phyloP scores from a whole-genome alignment of 192 early-diverging fungal genomes.

The Lunasporangiospora selenospora region DNA sequence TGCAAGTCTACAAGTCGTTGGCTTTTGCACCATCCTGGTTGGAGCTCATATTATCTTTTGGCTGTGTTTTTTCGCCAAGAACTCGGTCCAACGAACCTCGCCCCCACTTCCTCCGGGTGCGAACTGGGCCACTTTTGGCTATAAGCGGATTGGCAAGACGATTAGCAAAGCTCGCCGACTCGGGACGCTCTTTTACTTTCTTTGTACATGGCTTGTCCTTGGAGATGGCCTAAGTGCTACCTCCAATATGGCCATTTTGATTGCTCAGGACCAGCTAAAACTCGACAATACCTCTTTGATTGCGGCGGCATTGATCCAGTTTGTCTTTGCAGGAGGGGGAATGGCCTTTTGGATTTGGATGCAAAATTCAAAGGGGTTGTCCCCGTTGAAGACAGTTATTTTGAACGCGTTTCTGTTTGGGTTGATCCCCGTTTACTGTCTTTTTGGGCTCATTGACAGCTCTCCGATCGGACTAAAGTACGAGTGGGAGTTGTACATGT shows the following conservation, averaged over 20 bases:
- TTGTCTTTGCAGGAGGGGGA: constrained; percentile 55
- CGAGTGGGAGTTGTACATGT: constrained; percentile 58
- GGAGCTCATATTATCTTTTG: constrained; percentile 54
- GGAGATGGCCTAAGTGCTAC: constrained; percentile 68
- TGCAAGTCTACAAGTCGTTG: constrained; percentile 30
- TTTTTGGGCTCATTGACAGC: constrained; percentile 59
- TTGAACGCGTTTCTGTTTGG: constrained; percentile 56
- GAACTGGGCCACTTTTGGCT: constrained; percentile 47
- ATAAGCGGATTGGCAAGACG: constrained; percentile 43
- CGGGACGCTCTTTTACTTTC: constrained; percentile 62
- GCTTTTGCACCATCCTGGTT: constrained; percentile 35
- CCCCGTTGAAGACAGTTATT: constrained; percentile 61
- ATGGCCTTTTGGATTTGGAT: constrained; percentile 64
- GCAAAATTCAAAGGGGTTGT: constrained; percentile 53
- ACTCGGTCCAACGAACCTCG: constrained; percentile 39
- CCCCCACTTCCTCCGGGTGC: constrained; percentile 57
- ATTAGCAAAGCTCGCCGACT: constrained; percentile 56
- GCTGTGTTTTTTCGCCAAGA: constrained; percentile 27
- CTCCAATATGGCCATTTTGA: constrained; percentile 62
- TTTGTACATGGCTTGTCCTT: constrained; percentile 73
- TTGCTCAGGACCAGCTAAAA: constrained; percentile 58
- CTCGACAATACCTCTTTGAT: constrained; percentile 51
- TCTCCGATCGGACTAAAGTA: constrained; percentile 49
- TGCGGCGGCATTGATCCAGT: constrained; percentile 60
- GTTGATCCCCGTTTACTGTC: constrained; percentile 64